A percentile compares a stretch with the other conserved stretches of the same genome.
Evolutionary conservation across 352 stramenopile species (phyloP).

Genomic region (Globisporangium solare): DNA sequence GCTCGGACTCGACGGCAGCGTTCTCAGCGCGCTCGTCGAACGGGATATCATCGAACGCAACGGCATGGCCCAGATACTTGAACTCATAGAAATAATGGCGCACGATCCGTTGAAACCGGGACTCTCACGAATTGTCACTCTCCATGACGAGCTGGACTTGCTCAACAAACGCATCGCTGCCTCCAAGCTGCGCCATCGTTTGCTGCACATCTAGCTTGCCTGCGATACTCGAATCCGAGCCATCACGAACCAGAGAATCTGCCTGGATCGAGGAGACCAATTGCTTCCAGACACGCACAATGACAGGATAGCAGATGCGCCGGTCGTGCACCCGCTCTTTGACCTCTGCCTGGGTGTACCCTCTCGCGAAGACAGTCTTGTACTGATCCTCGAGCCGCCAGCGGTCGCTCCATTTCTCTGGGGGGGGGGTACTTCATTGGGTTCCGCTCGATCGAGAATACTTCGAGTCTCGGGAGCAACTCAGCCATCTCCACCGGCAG

Average conservation of each 20-base stretch:
- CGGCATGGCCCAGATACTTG: conserved; percentile 49
- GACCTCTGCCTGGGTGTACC: conserved; percentile 46
- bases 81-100: conserved; percentile 74
- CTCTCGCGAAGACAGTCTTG: conserved; percentile 35
- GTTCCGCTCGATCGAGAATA: conserved; percentile 53
- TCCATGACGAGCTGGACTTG: conserved; percentile 28
- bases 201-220: not conserved
- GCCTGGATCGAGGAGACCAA: not conserved
- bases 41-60: conserved; percentile 27
- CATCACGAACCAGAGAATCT: not conserved
- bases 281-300: conserved; percentile 47
- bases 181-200: not conserved
- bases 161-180: conserved; percentile 42
- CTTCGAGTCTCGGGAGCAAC: conserved; percentile 47
- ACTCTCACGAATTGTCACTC: conserved; percentile 33
- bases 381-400: conserved; percentile 60
- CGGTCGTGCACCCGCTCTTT: conserved; percentile 49
- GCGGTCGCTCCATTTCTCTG: conserved; percentile 57
- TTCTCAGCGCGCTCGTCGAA: conserved; percentile 7
- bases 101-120: conserved; percentile 46
- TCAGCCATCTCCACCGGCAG: conserved; percentile 52
- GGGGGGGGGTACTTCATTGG: conserved; percentile 51
- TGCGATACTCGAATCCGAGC: not conserved
- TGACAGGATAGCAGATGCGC: conserved; percentile 41
- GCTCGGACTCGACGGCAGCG: conserved; percentile 13